Base-by-base conservation (phyloP, 306 rosid genomes). In the Boehmeria nivea region DNA sequence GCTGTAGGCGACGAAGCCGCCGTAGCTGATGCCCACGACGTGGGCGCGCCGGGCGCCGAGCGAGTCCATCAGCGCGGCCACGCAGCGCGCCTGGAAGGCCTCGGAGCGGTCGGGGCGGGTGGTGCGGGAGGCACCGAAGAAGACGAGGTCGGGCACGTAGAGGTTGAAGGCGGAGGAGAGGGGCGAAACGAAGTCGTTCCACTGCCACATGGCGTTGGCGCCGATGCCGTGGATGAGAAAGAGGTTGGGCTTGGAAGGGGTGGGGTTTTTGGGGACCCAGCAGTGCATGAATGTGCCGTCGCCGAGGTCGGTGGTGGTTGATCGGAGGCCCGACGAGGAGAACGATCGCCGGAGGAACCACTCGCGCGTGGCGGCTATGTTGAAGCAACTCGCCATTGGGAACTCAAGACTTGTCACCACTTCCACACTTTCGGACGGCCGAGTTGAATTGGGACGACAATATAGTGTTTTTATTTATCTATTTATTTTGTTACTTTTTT, bases 151-250 rank as follows among this genome's bases (percentile, higher is more conserved):
- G 0, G 98, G 98, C 34, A 90, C 79, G 61, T 78, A 90, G 70
- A 90, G 69, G 70, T 90, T 90, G 98, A 90, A 90, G 45, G 75
- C 81, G 21, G 31, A 12, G 12, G 61, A 52, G 50, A 90, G 84
- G 0, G 83, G 81, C 3, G 91, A 51, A 25, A 87, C 10, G 80
- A 82, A 76, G 4, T 66, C 67, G 63, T 71, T 81, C 95, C 91
- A 84, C 64, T 90, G 98, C 98, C 98, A 90, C 95, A 84, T 76
- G 63, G 95, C 95, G 81, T 84, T 90, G 64, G 94, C 95, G 1
- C 95, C 98, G 47, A 90, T 25, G 10, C 98, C 98, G 42, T 90
- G 95, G 74, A 90, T 58, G 20, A 90, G 85, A 42, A 90, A 71
- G 2, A 90, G 77, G 0, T 68, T 70, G 9, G 94, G 94, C 34